Evolutionary conservation across 768 basidiomycete species (phyloP).

Genomic region (Cubamyces lactineus): DNA sequence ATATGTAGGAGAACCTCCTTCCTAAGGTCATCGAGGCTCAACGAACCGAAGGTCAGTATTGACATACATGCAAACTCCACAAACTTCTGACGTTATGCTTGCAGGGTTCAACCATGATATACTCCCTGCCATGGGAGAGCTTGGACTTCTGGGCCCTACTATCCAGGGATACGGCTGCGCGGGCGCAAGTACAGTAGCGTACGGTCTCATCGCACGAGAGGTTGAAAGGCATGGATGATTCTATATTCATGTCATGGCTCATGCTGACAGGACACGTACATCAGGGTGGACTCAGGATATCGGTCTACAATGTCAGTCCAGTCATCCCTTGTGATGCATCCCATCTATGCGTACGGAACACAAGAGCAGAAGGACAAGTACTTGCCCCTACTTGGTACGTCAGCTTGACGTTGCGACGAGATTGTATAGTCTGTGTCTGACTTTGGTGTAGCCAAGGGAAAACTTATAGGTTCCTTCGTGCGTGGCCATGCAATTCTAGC

Average conservation of each 20-base stretch:
- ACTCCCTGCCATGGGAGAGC: constrained; percentile 88
- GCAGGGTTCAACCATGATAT: constrained; percentile 77
- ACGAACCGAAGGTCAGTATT: constrained; percentile 75
- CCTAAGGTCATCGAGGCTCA: constrained; percentile 91
- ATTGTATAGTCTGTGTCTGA: not conserved
- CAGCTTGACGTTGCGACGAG: not conserved
- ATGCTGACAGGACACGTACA: too few relatives aligned
- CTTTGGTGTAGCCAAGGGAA: constrained; percentile 65
- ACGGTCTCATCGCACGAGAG: constrained; percentile 92
- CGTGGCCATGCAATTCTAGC: constrained; percentile 34
- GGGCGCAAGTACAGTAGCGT: constrained; percentile 88
- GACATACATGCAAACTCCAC: not conserved
- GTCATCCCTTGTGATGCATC: constrained; percentile 96
- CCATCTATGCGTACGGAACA: constrained; percentile 85
- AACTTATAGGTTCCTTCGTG: constrained; percentile 92
- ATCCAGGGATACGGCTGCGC: constrained; percentile 95
- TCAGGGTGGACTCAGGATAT: constrained; percentile 93
- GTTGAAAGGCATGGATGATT: constrained; percentile 75
- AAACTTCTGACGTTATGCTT: not conserved
- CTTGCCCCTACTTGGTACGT: constrained; percentile 76
- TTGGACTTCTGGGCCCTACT: constrained; percentile 90
- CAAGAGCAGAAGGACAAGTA: constrained; percentile 91
- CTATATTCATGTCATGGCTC: not conserved
- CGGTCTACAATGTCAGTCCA: constrained; percentile 95
- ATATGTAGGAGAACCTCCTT: constrained; percentile 70